These are phyloP conservation scores for Camelina sativa DNA, from an alignment of 345 rosid genomes.

Conservation along the genomic window DNA sequence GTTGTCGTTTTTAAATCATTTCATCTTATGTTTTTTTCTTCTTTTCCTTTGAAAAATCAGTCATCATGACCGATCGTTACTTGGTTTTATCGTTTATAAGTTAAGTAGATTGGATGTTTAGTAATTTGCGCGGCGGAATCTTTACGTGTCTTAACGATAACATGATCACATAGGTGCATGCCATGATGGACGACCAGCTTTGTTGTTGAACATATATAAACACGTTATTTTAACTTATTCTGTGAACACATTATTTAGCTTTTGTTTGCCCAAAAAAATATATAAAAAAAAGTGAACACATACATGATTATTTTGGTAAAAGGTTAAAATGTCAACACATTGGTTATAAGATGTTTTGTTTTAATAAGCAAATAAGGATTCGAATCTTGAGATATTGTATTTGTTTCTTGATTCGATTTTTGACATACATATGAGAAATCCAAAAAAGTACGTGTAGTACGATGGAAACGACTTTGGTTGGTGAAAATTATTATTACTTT, in stretches of 20 bases:
- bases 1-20: background rate
- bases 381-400: background rate
- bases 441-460: background rate
- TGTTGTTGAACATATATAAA: background rate
- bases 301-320: too few relatives aligned
- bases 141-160: conserved; percentile 31
- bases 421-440: background rate
- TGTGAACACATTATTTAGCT: background rate
- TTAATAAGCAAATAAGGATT: background rate
- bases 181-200: conserved; percentile 18
- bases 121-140: conserved; percentile 37
- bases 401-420: background rate
- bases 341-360: background rate
- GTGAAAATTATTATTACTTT: background rate
- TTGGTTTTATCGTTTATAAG: background rate
- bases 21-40: background rate
- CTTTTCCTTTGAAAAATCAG: background rate
- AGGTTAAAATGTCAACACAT: background rate
- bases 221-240: background rate
- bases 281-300: too few relatives aligned
- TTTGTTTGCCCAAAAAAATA: too few relatives aligned
- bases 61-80: background rate
- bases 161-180: conserved; percentile 3
- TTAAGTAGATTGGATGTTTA: conserved; percentile 16
- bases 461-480: background rate